These are phyloP conservation scores for Dactylellina leptospora DNA, from an alignment of 2,329 filamentous ascomycete species.

Conservation along the genomic window DNA sequence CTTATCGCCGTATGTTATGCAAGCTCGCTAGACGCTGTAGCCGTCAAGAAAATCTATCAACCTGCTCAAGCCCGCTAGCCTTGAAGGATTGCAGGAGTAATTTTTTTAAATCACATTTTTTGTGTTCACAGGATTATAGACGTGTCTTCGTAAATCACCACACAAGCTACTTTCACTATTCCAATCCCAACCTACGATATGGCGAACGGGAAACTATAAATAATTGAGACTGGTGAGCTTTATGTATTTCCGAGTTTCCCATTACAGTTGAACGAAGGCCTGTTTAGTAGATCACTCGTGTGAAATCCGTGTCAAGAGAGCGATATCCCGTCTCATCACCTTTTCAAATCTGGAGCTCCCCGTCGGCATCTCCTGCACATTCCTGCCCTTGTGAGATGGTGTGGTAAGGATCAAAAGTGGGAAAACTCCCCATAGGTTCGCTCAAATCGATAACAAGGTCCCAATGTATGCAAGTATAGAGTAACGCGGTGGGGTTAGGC, in stretches of 20 bases:
- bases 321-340: conserved; percentile 6
- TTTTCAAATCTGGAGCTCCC: conserved; percentile 20
- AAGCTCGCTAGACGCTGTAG: conserved; percentile 47
- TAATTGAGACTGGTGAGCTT: no score
- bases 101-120: not conserved
- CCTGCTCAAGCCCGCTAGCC: conserved; percentile 2
- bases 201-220: not conserved
- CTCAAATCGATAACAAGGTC: conserved; percentile 24
- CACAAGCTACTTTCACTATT: not conserved
- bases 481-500: conserved; percentile 32
- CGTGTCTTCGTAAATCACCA: not conserved
- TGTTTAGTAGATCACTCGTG: conserved; percentile 7
- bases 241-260: no score
- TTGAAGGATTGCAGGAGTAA: conserved; percentile 13
- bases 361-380: conserved; percentile 19
- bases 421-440: conserved; percentile 48
- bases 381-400: conserved; percentile 16
- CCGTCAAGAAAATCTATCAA: conserved; percentile 29
- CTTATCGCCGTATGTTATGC: conserved; percentile 37
- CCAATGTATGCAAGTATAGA: conserved; percentile 37
- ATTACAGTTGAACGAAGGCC: not conserved
- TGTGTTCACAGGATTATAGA: not conserved
- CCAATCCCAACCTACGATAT: not conserved
- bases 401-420: conserved; percentile 21
- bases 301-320: not conserved